Conservation (phyloP, 768 basidiomycete species). For the Melanogaster broomeanus region DNA sequence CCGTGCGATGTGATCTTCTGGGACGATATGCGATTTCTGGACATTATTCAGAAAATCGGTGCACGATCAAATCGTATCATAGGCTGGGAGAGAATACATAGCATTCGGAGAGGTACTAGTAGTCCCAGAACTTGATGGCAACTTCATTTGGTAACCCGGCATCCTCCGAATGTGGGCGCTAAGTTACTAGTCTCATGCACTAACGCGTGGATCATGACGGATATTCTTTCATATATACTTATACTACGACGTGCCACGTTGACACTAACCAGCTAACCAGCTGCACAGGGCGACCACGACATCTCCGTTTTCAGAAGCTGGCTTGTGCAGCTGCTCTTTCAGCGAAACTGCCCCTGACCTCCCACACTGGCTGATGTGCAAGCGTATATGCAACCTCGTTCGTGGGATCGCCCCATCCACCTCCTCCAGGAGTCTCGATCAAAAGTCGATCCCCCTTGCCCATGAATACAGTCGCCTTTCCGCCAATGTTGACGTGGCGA, state of each 20-base stretch:
- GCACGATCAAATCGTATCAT: background rate
- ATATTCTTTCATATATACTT: too few species aligned
- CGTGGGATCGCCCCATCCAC: constrained; percentile 68
- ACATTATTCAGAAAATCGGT: background rate
- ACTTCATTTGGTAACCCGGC: too few species aligned
- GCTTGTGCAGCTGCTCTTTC: constrained; percentile 66
- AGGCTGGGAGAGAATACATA: background rate
- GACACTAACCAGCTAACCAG: too few species aligned
- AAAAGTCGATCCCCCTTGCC: constrained; percentile 81
- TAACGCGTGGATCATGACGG: too few species aligned
- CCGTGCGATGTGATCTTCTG: background rate
- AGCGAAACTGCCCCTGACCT: constrained; percentile 70
- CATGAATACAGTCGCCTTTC: constrained; percentile 86
- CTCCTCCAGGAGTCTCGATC: constrained; percentile 90
- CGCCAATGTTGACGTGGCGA: constrained; percentile 82
- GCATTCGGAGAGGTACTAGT: too few species aligned
- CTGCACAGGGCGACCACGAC: background rate
- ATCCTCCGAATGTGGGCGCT: too few species aligned
- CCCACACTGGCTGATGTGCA: constrained; percentile 46
- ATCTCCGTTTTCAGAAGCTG: constrained; percentile 43
- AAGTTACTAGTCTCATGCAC: too few species aligned
- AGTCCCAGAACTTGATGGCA: too few species aligned
- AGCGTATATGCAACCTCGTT: constrained; percentile 11
- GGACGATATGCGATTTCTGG: background rate
- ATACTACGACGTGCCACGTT: too few species aligned